Percentiles rank a stretch among this genome's conserved stretches.
These are phyloP conservation scores for Mentha longifolia DNA, from an alignment of 257 asterid species.

Conservation along the genomic window DNA sequence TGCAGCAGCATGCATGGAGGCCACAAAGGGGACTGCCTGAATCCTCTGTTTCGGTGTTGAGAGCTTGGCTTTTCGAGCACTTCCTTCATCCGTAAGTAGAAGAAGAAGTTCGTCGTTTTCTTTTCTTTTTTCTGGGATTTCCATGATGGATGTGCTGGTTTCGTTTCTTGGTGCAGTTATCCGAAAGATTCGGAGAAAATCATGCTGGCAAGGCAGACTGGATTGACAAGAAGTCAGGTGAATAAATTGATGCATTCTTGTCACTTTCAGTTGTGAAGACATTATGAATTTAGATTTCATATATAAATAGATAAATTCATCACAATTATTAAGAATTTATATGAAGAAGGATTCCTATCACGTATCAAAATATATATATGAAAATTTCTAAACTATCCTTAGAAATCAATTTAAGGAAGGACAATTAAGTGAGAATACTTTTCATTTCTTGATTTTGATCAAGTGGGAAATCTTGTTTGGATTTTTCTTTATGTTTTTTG, in stretches of 20 bases:
- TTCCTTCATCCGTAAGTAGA: slow-evolving; percentile 82
- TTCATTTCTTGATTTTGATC: neutral
- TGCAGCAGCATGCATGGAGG: slow-evolving; percentile 93
- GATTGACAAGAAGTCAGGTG: slow-evolving; percentile 93
- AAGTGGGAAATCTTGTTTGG: neutral
- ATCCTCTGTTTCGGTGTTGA: slow-evolving; percentile 68
- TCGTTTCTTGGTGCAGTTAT: slow-evolving; percentile 52
- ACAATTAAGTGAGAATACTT: neutral
- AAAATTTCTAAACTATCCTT: no score
- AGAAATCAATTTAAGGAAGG: no score
- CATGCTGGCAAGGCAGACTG: slow-evolving; percentile 90
- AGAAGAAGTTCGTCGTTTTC: neutral
- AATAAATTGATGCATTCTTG: slow-evolving; percentile 17
- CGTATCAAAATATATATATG: no score
- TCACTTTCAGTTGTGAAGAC: neutral
- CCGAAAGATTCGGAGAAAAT: slow-evolving; percentile 92
- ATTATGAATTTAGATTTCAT: no score
- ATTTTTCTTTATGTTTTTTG: neutral
- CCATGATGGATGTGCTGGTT: neutral
- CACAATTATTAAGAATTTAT: no score
- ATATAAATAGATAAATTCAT: no score
- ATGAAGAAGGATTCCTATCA: no score
- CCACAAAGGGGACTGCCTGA: slow-evolving; percentile 94
- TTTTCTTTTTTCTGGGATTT: neutral
- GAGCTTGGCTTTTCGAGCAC: slow-evolving; percentile 98